Evolutionary conservation across 805 yeast genomes (phyloP).

Genomic region (Kuraishia hungarica): DNA sequence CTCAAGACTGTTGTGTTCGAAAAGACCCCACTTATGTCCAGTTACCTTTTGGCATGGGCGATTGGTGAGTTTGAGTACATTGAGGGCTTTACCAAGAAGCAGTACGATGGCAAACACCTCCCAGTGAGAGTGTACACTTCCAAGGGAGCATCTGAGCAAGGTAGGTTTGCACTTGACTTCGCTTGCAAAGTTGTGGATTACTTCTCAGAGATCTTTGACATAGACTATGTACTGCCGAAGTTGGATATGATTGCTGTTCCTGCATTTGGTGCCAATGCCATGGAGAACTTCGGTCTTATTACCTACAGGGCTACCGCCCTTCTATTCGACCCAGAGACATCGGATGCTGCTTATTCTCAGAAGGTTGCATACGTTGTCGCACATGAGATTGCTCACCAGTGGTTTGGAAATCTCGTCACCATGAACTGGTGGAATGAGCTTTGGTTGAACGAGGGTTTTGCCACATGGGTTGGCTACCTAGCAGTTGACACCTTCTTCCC

Average conservation of each 20-base stretch:
- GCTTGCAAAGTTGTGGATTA: conserved; percentile 43
- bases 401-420: conserved; percentile 86
- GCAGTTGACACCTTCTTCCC: conserved; percentile 67
- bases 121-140: conserved; percentile 47
- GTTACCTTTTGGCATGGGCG: conserved; percentile 52
- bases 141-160: conserved; percentile 37
- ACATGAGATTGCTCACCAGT: conserved; percentile 85
- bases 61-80: conserved; percentile 48
- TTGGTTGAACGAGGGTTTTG: conserved; percentile 88
- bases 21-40: conserved; percentile 45
- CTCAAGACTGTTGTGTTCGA: conserved; percentile 27
- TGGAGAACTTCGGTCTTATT: conserved; percentile 88
- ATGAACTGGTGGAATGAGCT: conserved; percentile 94
- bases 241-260: conserved; percentile 75
- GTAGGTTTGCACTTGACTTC: conserved; percentile 36
- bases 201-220: conserved; percentile 37
- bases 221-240: conserved; percentile 72
- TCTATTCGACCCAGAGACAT: conserved; percentile 36
- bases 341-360: conserved; percentile 46
- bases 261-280: conserved; percentile 75
- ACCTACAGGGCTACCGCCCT: conserved; percentile 56
- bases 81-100: conserved; percentile 32
- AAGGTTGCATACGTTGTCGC: conserved; percentile 77
- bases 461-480: conserved; percentile 75
- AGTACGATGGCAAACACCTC: conserved; percentile 31